phyloP scores from a whole-genome alignment of 495 filamentous ascomycete species.

The Xylaria longipes region DNA sequence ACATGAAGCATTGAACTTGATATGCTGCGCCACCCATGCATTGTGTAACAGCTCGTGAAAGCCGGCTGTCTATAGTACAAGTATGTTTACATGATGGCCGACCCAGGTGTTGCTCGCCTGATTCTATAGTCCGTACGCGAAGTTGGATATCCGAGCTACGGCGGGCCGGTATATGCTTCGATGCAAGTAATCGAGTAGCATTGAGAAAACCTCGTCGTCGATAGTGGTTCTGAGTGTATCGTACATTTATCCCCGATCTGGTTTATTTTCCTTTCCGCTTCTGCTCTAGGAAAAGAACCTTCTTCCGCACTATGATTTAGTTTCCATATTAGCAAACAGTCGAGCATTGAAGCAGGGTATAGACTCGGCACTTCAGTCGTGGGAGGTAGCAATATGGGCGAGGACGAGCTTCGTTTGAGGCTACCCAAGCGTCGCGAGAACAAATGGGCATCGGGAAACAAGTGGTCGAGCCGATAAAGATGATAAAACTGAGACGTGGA shows the following conservation, averaged over 20 bases:
- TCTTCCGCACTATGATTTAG: slow-evolving; percentile 67
- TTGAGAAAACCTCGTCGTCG: slow-evolving; percentile 8
- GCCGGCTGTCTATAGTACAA: slow-evolving; percentile 20
- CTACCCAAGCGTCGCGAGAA: neutral
- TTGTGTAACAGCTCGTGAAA: neutral
- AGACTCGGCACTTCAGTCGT: neutral
- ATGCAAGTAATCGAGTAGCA: neutral
- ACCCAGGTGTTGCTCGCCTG: neutral
- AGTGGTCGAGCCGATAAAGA: neutral
- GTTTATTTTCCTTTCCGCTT: slow-evolving; percentile 63
- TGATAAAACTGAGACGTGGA: neutral
- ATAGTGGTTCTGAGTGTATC: slow-evolving; percentile 19
- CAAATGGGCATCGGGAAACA: neutral
- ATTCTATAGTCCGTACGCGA: neutral
- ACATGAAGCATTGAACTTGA: neutral
- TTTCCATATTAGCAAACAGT: slow-evolving; percentile 1
- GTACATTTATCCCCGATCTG: slow-evolving; percentile 14
- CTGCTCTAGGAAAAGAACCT: slow-evolving; percentile 92
- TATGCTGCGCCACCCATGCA: slow-evolving; percentile 10
- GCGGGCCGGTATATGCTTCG: neutral
- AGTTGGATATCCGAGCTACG: neutral
- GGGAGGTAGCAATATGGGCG: neutral
- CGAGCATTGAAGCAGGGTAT: neutral
- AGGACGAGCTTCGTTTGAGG: neutral
- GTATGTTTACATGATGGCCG: slow-evolving; percentile 25